Evolutionary conservation across 1,284 basidiomycete genomes (phyloP).

Genomic region (Puccinia hordei): DNA sequence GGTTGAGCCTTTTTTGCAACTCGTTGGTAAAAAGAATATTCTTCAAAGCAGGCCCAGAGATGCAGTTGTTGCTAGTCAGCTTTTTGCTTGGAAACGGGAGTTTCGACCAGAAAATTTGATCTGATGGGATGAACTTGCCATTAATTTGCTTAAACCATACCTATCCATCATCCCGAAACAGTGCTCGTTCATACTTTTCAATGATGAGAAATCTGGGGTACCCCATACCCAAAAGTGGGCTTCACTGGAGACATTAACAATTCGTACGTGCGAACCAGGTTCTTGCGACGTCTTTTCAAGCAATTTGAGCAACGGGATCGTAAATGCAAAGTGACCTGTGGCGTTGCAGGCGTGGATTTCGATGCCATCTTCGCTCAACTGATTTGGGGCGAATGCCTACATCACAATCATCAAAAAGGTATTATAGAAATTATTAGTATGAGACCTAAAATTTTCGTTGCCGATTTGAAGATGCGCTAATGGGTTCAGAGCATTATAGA

Average conservation of each 20-base stretch:
- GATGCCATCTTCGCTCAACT: constrained; percentile 42
- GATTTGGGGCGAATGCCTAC: constrained; percentile 28
- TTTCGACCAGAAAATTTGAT: neutral
- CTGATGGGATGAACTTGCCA: neutral
- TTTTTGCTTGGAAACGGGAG: neutral
- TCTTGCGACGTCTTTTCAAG: constrained; percentile 34
- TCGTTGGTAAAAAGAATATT: constrained; percentile 43
- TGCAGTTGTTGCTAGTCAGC: neutral
- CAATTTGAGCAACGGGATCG: constrained; percentile 10
- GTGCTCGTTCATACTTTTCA: constrained; percentile 34
- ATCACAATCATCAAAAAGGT: neutral
- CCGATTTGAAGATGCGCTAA: no score
- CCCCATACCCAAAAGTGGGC: constrained; percentile 24
- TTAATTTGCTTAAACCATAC: constrained; percentile 44
- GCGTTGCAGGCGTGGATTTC: constrained; percentile 47
- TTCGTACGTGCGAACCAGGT: constrained; percentile 25
- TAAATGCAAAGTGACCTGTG: constrained; percentile 49
- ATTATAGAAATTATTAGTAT: neutral
- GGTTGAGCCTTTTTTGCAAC: constrained; percentile 28
- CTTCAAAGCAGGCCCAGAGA: neutral
- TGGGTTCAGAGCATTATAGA: neutral
- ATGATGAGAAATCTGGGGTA: constrained; percentile 27
- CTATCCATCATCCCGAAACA: constrained; percentile 2
- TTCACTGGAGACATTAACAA: constrained; percentile 36
- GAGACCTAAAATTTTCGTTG: neutral